phyloP scores from a whole-genome alignment of 2,329 filamentous ascomycete genomes.

The Hypoxylon sp. region DNA sequence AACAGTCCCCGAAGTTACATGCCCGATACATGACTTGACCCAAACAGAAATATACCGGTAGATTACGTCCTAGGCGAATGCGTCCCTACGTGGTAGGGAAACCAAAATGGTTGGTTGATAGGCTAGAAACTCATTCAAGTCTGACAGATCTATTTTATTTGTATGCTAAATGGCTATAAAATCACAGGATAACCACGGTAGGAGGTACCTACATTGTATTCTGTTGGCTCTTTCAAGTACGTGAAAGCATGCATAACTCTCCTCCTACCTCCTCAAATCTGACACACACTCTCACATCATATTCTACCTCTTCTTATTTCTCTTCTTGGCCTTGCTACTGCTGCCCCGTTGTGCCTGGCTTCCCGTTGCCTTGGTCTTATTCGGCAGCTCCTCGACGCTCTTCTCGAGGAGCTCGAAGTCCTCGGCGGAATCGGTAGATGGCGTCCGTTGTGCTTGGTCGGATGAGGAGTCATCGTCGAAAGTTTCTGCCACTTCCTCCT shows the following conservation, averaged over 20 bases:
- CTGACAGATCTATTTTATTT: constrained; percentile 3
- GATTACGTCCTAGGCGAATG: no score
- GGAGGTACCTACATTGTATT: constrained; percentile 1
- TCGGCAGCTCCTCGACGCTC: constrained; percentile 68
- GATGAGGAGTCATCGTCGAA: constrained; percentile 60
- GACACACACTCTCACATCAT: not conserved
- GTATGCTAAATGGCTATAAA: not conserved
- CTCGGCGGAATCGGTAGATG: constrained; percentile 71
- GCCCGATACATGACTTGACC: not conserved
- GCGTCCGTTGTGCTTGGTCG: constrained; percentile 66
- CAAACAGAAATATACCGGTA: not conserved
- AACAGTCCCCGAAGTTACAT: not conserved
- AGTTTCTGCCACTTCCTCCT: constrained; percentile 54
- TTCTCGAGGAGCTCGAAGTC: constrained; percentile 76
- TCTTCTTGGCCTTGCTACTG: constrained; percentile 64
- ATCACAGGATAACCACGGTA: not conserved
- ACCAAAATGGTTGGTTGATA: not conserved
- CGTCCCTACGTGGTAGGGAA: no score
- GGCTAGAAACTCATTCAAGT: not conserved
- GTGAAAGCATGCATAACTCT: constrained; percentile 25
- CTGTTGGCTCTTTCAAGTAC: not conserved
- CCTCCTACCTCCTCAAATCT: not conserved
- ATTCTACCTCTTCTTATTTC: constrained; percentile 68
- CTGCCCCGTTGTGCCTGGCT: constrained; percentile 57
- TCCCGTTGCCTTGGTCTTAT: constrained; percentile 62